Base-by-base conservation (phyloP, 257 asterid species). In the Schizonepeta tenuifolia region DNA sequence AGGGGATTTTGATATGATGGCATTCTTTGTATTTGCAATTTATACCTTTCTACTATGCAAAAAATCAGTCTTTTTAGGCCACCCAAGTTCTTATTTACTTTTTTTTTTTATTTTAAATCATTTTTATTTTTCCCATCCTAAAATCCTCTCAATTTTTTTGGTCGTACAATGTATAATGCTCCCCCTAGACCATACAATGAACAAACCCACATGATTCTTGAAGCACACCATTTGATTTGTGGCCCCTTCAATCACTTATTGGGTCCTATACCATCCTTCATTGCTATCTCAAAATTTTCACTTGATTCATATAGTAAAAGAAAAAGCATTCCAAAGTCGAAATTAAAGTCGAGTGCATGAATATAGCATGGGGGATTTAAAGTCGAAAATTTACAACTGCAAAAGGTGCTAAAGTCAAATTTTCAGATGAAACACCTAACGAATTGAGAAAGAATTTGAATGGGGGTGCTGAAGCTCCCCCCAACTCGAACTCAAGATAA, bases 1-100 rank as follows among this genome's bases (percentile, higher is more conserved):
- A 80, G 81, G 76, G 81, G 82, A 70, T 72, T 82, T 83, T 71
- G 88, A 80, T 83, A 85, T 88, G 89, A 90, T 90, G 90, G 77
- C 88, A 69, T 88, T 86, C 87, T 79, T 84, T 86, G 84, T 65
- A 85, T 88, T 84, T 77, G 85, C 79, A 81, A 72, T 74, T 28
- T 77, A 65, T 65, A 79, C 80, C 89, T 77, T 77, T 60, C 84
- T 72, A 81, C 83, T 24, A 81, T 74, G 80, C 80, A 79, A 75
- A 44, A 80, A 75, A 67, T 68, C 83, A 84, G 85, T 83, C 88
- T 86, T 87, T 87, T 83, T 81, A 87, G 85, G 90, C 85, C 84
- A 84, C 84, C 61, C 77, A 74, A 43, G 1, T 47, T 74, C 65
- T 69, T 57, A 58, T 57, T 57, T 68, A 47, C 38, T 71, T 35